phyloP scores from a whole-genome alignment of 805 yeast genomes.

The Kuraishia piskuri region DNA sequence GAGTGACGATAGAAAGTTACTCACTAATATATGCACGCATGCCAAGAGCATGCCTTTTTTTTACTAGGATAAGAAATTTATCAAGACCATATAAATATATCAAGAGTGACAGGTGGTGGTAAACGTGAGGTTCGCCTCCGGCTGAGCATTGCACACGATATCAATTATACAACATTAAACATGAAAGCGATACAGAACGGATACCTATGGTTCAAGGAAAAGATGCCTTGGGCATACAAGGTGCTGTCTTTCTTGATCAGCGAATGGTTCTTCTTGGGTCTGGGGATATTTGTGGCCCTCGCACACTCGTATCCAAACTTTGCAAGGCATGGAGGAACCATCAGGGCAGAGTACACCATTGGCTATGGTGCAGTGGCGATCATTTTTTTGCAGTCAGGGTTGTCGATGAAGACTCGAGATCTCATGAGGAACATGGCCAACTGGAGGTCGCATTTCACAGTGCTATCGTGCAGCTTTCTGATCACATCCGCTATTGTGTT shows the following conservation, averaged over 20 bases:
- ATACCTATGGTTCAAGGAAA: neutral
- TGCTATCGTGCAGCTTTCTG: slow-evolving; percentile 58
- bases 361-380: slow-evolving; percentile 84
- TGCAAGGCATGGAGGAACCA: slow-evolving; percentile 75
- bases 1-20: neutral
- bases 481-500: slow-evolving; percentile 58
- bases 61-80: no score
- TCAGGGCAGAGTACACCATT: slow-evolving; percentile 67
- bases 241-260: neutral
- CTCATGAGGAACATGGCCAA: slow-evolving; percentile 55
- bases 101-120: no score
- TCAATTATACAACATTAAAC: neutral
- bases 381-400: slow-evolving; percentile 70
- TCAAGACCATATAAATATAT: no score
- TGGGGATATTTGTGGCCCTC: slow-evolving; percentile 66
- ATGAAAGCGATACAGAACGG: neutral
- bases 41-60: no score
- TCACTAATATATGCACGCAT: no score
- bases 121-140: no score
- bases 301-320: slow-evolving; percentile 76
- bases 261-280: slow-evolving; percentile 71
- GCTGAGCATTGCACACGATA: no score
- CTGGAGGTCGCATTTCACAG: slow-evolving; percentile 79
- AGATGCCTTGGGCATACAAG: neutral
- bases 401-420: slow-evolving; percentile 62